phyloP scores from a whole-genome alignment of 2,329 filamentous ascomycete genomes.

The Lecanicillium sp. region DNA sequence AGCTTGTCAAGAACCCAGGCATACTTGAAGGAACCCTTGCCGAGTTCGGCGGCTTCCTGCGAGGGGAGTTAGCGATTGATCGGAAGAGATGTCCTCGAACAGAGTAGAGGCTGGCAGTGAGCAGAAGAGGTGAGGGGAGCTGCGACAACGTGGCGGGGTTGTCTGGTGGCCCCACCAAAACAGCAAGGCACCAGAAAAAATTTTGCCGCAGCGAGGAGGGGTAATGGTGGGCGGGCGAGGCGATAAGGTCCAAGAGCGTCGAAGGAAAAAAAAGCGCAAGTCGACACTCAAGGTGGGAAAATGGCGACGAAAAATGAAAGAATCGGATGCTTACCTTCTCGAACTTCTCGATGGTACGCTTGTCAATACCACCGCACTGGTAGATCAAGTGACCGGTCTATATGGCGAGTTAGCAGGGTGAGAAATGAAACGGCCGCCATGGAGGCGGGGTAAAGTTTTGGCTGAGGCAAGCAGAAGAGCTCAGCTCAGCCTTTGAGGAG shows the following conservation, averaged over 20 bases:
- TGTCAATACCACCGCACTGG: slow-evolving; percentile 99
- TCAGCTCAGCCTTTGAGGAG: slow-evolving; percentile 10
- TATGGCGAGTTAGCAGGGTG: slow-evolving; percentile 26
- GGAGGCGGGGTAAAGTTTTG: slow-evolving; percentile 15
- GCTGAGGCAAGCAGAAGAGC: not conserved
- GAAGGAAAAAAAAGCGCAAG: slow-evolving; percentile 17
- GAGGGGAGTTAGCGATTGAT: slow-evolving; percentile 18
- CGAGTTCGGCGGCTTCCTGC: slow-evolving; percentile 96
- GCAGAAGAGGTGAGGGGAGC: not conserved
- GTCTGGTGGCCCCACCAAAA: slow-evolving; percentile 18
- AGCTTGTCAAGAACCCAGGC: slow-evolving; percentile 99
- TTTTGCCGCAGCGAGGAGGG: slow-evolving; percentile 17
- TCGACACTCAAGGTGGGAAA: too few relatives aligned
- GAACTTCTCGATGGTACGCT: slow-evolving; percentile 99
- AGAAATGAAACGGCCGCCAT: slow-evolving; percentile 1
- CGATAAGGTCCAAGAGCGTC: slow-evolving; percentile 3
- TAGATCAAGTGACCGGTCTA: slow-evolving; percentile 91
- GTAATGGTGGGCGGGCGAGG: slow-evolving; percentile 19
- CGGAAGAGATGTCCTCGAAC: not conserved
- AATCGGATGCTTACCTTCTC: slow-evolving; percentile 74
- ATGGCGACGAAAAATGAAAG: slow-evolving; percentile 3
- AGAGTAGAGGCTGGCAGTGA: not conserved
- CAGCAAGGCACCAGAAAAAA: slow-evolving; percentile 22
- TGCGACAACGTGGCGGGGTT: slow-evolving; percentile 15
- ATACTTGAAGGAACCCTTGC: slow-evolving; percentile 99